Base-by-base conservation (phyloP, 2,329 filamentous ascomycete genomes). In the Chaetomium sp. region DNA sequence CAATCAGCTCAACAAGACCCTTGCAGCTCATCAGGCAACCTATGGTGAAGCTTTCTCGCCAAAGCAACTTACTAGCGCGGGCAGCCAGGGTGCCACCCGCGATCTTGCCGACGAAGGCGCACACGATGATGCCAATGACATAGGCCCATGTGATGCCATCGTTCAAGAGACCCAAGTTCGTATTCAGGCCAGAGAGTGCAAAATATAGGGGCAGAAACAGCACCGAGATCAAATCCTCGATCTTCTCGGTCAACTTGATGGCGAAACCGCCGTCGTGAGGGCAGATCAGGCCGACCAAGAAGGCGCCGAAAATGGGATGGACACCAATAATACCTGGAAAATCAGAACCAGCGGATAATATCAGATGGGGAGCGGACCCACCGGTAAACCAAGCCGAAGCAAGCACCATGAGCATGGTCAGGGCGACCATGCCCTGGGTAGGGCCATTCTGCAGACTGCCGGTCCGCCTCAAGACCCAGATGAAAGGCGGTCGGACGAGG, bases 21-120 rank as follows among this genome's bases (percentile, higher is more conserved):
- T 98, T 98, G 77, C 94, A 98, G 78, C 92, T 96, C 94, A 98
- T 98, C 72, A 97, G 78, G 19, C 89, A 87, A 16, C 94, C 94
- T 70, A 98, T 95, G 1, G 92, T 87, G 35, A 96, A 85, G 64
- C 90, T 93, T 75, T 98, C 94, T 65, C 93, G 86, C 94, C 94
- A 98, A 1, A 96, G 84, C 58, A 97, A 81, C 29, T 90, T 92
- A 71, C 87, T 91, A 3, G 87, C 73, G 42, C 87, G 85, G 0
- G 94, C 93, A 8, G 93, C 92, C 1, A 96, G 65, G 0, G 92
- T 88, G 21, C 92, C 93, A 50, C 93, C 94, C 13, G 89, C 80
- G 59, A 98, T 90, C 76, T 98, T 98, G 57, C 89, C 92, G 25
- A 87, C 79, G 73, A 97, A 96, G 1, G 94, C 94, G 59, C 95